phyloP scores from a whole-genome alignment of 2,329 filamentous ascomycete genomes.

The Bipolaris victoriae region DNA sequence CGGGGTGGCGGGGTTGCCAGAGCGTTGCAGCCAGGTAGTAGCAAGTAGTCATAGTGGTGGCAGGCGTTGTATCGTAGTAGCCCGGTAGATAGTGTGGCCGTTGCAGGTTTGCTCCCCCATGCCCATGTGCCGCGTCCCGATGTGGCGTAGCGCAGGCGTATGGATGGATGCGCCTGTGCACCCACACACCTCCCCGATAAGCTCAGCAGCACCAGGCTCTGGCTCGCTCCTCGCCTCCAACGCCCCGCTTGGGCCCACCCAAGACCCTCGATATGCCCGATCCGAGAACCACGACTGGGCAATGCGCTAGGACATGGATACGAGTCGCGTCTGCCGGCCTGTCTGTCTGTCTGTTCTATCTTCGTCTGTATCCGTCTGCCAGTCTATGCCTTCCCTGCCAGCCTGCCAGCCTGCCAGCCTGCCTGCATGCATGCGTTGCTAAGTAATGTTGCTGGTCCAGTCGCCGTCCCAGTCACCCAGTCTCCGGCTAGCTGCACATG shows the following conservation, averaged over 20 bases:
- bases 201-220: neutral
- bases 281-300: slow-evolving; percentile 6
- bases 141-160: neutral
- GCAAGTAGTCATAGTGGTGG: neutral
- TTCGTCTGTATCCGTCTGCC: neutral
- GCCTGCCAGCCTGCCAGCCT: neutral
- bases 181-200: neutral
- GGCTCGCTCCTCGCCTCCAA: neutral
- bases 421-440: neutral
- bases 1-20: neutral
- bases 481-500: slow-evolving; percentile 1
- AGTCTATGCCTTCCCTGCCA: neutral
- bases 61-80: neutral
- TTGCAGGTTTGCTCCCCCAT: neutral
- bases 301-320: neutral
- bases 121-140: neutral
- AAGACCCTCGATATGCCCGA: neutral
- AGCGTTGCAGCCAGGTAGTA: neutral
- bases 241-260: neutral
- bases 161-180: neutral
- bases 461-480: slow-evolving; percentile 15
- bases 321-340: neutral
- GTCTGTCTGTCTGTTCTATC: neutral
- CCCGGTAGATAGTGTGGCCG: neutral
- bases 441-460: neutral